Evolutionary conservation across 2,329 filamentous ascomycete genomes (phyloP).

Genomic region (Sordariomycetes sp.): DNA sequence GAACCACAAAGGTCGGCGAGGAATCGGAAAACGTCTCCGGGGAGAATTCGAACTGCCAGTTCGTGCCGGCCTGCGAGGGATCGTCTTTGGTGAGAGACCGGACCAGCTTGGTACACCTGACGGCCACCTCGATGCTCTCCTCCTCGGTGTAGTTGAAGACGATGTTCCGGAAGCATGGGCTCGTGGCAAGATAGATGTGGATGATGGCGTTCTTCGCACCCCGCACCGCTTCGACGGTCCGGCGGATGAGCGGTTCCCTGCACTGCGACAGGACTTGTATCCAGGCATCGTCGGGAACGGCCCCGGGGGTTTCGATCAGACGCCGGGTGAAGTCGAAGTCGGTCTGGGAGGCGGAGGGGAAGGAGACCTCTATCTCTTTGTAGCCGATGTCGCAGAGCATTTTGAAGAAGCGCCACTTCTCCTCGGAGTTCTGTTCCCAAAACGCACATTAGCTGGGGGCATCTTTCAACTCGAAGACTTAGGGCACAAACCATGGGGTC

Average conservation of each 20-base stretch:
- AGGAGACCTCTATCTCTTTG: constrained; percentile 96
- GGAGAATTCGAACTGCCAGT: constrained; percentile 75
- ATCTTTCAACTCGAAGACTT: not conserved
- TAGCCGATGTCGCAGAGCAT: constrained; percentile 89
- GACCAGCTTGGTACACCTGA: constrained; percentile 77
- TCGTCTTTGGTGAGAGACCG: constrained; percentile 81
- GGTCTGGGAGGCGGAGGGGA: constrained; percentile 86
- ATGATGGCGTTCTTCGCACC: constrained; percentile 90
- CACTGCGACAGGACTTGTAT: constrained; percentile 90
- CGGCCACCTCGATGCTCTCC: constrained; percentile 70
- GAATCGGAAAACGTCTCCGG: constrained; percentile 90
- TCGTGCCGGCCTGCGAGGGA: constrained; percentile 42
- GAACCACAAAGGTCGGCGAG: constrained; percentile 68
- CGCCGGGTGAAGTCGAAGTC: constrained; percentile 87
- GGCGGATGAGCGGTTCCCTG: constrained; percentile 78
- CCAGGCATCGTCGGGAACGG: constrained; percentile 79
- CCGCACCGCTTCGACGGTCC: constrained; percentile 79
- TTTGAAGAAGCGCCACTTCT: constrained; percentile 92
- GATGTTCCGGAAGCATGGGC: constrained; percentile 85
- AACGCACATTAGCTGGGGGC: constrained; percentile 2
- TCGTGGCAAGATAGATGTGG: constrained; percentile 93
- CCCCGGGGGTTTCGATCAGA: constrained; percentile 74
- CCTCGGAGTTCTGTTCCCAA: constrained; percentile 64
- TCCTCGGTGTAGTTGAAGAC: constrained; percentile 83
- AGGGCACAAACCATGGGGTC: constrained; percentile 66